Base-by-base conservation (phyloP, 352 stramenopile species). In the Blastocystis sp. region DNA sequence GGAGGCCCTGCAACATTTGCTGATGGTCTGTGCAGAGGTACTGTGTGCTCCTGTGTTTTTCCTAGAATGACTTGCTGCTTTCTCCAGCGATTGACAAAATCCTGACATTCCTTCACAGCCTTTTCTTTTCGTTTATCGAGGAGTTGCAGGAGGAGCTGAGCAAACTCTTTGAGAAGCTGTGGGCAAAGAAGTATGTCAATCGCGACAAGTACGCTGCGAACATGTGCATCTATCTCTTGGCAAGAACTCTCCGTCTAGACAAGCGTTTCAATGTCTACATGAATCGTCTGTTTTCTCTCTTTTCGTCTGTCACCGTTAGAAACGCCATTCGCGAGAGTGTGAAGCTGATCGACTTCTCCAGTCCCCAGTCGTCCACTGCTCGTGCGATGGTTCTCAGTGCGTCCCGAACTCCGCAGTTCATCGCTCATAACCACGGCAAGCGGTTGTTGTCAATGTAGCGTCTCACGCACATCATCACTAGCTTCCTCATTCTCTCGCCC, bases 301-400 rank as follows among this genome's bases (percentile, higher is more conserved):
- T 15, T 4, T 23, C 3, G 20, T n/a, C 15, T 43, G 4, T 80
- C 13, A 59, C 3, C 7, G 9, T 13, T 62, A 80, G 69, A 64
- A 80, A 80, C 45, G 69, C 69, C 9, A 37, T 80, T 80, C 69
- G 69, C 50, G 69, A 80, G 45, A 80, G 69, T 61, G 61, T 80
- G n/a, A 62, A 41, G 13, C 54, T 80, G 8, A 80, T 80, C 54
- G 69, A 80, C n/a, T 80, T 80, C 41, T 62, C 69, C 29, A 61
- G 34, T 41, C 0, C 34, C n/a, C 69, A 80, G 15, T 80, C 69
- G 11, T n/a, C 39, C 39, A 63, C 41, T n/a, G 5, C 55, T 5
- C 50, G 55, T n/a, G 47, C 41, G 18, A 11, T 80, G 41, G 63
- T 80, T 80, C 69, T 80, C 18, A n/a, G 34, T 41, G 50, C 69